Evolutionary conservation across 140 eudicot species (phyloP), one percentile per base, ranked within the genome.

Genomic region (Ambrosia hybrid): DNA sequence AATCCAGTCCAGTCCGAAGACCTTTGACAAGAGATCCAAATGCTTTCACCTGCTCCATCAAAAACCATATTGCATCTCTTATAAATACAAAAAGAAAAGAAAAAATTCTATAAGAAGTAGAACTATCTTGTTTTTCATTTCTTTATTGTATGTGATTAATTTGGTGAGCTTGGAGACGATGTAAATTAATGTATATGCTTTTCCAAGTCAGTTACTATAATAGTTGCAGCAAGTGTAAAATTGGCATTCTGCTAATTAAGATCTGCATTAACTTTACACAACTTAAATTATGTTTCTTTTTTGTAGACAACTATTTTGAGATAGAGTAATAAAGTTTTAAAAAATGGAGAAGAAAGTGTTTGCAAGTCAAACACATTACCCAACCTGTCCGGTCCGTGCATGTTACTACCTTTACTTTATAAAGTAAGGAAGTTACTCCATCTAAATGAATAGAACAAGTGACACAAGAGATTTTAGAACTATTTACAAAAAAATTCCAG

Each of bases 11-110:
- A 71, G 67, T 75, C n/a, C 96, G 90, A 64, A 94, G 74, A 48
- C 99, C 99, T 86, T 85, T 84, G 21, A 90, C 88, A 71, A 94
- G 92, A 13, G 85, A 83, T 37, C 94, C 99, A 88, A 94, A 94
- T 52, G 72, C 84, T 71, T 88, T 90, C 68, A 94, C 91, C 99
- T 94, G 91, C 73, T 73, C 61, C 76, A 66, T 15, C 68, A 76
- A 2, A 71, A 49, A 77, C 56, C 71, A 67, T 63, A 77, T 51
- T 48, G 33, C 52, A 33, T 12, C 51, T 46, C 15, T n/a, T 6
- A 59, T 45, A 30, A 57, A 75, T 16, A 41, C 41, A 48, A 71
- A 64, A 11, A 0, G 0, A 36, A 1, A 60, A 26, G 6, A 33
- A 62, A 5, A 37, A 62, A 10, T 9, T 30, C 9, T 2, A n/a